Conservation (phyloP, 768 basidiomycete genomes). For the Suillus ampliporus region DNA sequence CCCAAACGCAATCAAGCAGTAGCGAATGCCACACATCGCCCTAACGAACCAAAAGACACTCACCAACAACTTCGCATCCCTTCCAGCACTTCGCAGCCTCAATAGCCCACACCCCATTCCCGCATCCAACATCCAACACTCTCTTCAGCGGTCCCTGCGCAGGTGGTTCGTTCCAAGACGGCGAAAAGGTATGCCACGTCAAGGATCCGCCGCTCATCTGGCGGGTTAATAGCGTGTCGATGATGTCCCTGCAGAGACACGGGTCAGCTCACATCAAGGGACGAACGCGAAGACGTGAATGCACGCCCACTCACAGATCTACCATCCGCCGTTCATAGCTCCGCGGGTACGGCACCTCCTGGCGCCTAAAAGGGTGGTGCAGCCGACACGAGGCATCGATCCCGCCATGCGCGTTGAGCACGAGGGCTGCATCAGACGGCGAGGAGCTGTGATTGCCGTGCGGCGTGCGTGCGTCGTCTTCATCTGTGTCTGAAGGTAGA, state of each 20-base stretch:
- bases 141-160: not conserved
- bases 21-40: too few relatives aligned
- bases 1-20: not conserved
- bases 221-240: slow-evolving; percentile 64
- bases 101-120: slow-evolving; percentile 77
- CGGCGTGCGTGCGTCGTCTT: not conserved
- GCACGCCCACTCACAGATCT: slow-evolving; percentile 60
- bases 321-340: slow-evolving; percentile 66
- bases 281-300: not conserved
- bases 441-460: not conserved
- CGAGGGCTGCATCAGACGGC: slow-evolving; percentile 1
- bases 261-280: not conserved
- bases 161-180: slow-evolving; percentile 26
- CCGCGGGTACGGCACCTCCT: slow-evolving; percentile 71
- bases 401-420: slow-evolving; percentile 36
- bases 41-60: slow-evolving; percentile 1
- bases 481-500: not conserved
- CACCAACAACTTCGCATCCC: slow-evolving; percentile 36
- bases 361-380: slow-evolving; percentile 56
- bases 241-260: slow-evolving; percentile 58
- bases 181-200: slow-evolving; percentile 61
- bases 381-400: slow-evolving; percentile 42
- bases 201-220: slow-evolving; percentile 58
- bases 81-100: slow-evolving; percentile 70
- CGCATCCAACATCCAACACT: slow-evolving; percentile 74